phyloP scores from a whole-genome alignment of 192 early-diverging fungal genomes.

The Funneliformis mosseae region DNA sequence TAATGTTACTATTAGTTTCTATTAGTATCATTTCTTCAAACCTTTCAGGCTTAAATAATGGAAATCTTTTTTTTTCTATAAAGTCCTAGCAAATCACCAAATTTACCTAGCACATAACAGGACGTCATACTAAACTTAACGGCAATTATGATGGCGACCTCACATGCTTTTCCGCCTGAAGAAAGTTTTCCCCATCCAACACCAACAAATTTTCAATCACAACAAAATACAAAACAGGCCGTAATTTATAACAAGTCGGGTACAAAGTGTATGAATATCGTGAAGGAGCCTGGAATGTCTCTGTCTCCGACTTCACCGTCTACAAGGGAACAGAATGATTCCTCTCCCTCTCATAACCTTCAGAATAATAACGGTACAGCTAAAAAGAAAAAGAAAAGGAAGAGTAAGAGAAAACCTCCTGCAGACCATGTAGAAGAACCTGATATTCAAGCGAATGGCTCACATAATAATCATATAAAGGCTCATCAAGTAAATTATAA shows the following conservation, averaged over 20 bases:
- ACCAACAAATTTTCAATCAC: constrained; percentile 25
- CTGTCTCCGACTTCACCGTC: constrained; percentile 29
- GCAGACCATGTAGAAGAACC: constrained; percentile 8
- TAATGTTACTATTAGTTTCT: background rate
- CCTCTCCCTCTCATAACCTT: background rate
- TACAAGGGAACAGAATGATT: background rate
- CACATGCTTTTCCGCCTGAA: constrained; percentile 29
- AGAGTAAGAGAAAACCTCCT: constrained; percentile 27
- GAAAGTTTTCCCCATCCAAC: constrained; percentile 32
- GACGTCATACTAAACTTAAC: constrained; percentile 15
- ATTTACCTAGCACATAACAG: constrained; percentile 5
- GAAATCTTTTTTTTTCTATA: background rate
- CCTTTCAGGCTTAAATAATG: background rate
- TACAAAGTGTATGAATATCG: constrained; percentile 35
- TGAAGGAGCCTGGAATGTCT: constrained; percentile 18
- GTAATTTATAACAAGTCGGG: constrained; percentile 35
- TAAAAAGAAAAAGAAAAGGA: constrained; percentile 35
- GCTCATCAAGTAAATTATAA: background rate
- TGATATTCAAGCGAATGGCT: constrained; percentile 1
- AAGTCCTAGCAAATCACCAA: background rate
- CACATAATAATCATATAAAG: constrained; percentile 22
- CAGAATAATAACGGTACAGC: constrained; percentile 9
- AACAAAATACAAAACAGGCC: constrained; percentile 30
- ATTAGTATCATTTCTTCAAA: background rate
- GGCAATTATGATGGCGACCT: constrained; percentile 37